Base-by-base conservation (phyloP, 495 filamentous ascomycete species). In the Pyrenopolyporus hunteri region DNA sequence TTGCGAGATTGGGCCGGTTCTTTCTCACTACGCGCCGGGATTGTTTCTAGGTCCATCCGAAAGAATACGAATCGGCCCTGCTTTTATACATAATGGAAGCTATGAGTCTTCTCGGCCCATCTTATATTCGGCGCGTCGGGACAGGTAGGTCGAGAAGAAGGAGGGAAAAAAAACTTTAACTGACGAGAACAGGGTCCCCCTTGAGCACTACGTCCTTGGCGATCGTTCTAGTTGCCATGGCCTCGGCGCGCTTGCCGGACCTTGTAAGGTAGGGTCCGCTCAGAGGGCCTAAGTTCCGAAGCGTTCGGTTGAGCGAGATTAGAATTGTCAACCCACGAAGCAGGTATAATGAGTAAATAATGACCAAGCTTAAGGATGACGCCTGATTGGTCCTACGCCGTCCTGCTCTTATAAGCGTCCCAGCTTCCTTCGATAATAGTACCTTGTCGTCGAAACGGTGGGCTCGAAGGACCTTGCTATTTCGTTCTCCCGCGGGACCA, bases 391-490 rank as follows among this genome's bases (percentile, higher is more conserved):
- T 47, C 53, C 47, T 33, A 47, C 25, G 23, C 7, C 53, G 28
- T 46, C 26, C 26, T 45, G n/a, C 25, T 33, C 17, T 32, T 31
- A 20, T 42, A 25, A 22, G 40, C 17, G 22, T 20, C 10, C 33
- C 26, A 16, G 26, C 54, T 44, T 53, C 43, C 43, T 54, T 54
- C 37, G 22, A 25, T 42, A 57, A 19, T 14, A 29, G 96, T n/a
- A n/a, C n/a, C n/a, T n/a, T n/a, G 76, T 97, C 96, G 67, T 96
- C 92, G 78, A 97, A 96, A 62, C 93, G 93, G 80, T 96, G 93
- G n/a, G n/a, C n/a, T n/a, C n/a, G n/a, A 60, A 97, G 95, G 66
- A 97, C 90, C 78, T 96, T 96, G 71, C 91, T 91, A 72, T 97
- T 13, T 33, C 29, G 11, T 6, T 31, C 25, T 11, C 22, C 14